Base-by-base conservation (phyloP, 768 basidiomycete genomes). In the Clavulina sp. region DNA sequence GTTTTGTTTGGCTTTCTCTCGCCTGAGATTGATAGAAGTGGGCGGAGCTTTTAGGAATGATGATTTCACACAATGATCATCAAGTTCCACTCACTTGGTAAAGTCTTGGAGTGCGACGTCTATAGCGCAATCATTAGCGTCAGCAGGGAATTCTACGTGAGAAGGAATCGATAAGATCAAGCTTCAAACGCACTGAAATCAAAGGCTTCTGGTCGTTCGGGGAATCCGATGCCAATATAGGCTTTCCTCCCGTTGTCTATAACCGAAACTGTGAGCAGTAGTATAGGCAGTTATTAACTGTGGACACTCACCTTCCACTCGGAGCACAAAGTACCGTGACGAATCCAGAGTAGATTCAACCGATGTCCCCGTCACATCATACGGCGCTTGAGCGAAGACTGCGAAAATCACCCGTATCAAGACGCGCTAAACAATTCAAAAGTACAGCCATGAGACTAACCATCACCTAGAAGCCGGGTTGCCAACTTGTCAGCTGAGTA, bases 281-380 rank as follows among this genome's bases (percentile, higher is more conserved):
- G n/a, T n/a, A n/a, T n/a, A n/a, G n/a, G n/a, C n/a, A n/a, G n/a
- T n/a, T n/a, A n/a, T n/a, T n/a, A n/a, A n/a, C n/a, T n/a, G n/a
- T n/a, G n/a, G n/a, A n/a, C n/a, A n/a, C n/a, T 70, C 71, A 58
- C 92, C 89, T 63, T 95, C 91, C 2, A 95, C 83, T 50, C 87
- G 74, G 38, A 95, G 70, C 16, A 93, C 91, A 61, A 96, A 96
- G 63, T 96, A 96, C 46, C 91, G 78, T 7, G 89, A 92, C 1
- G 88, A 92, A 63, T 96, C 91, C 26, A 95, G 71, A 16, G 92
- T 89, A n/a, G 86, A 83, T 57, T 96, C 91, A n/a, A 96, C 85
- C 28, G 76, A 80, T 3, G 87, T 85, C 53, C 77, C 78, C 41
- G 74, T 66, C 16, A 79, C 71, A 60, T 85, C 81, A 61, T 95